phyloP scores from a whole-genome alignment of 169 alveolate species.

The Ichthyophthirius multifiliis region DNA sequence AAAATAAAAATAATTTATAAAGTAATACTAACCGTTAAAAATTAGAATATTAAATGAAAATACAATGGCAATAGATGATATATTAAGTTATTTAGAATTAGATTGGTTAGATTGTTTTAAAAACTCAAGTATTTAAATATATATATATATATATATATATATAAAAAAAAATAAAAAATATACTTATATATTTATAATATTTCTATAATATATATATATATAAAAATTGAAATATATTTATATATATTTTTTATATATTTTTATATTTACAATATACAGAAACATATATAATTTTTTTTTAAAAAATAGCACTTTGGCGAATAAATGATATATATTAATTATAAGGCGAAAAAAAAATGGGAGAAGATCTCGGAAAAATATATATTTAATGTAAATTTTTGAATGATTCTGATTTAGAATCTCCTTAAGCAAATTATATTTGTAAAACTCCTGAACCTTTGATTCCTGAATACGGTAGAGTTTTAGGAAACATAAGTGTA shows the following conservation, averaged over 20 bases:
- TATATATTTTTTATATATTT: no score
- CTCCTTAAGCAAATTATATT: background rate
- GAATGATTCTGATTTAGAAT: background rate
- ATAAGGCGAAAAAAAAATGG: background rate
- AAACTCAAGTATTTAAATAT: slow-evolving; percentile 9
- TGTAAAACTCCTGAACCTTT: slow-evolving; percentile 12
- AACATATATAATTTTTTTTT: background rate
- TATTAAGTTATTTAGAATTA: background rate
- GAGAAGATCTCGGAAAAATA: slow-evolving; percentile 12
- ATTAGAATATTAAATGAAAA: slow-evolving; percentile 14
- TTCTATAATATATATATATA: no score
- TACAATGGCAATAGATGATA: slow-evolving; percentile 19
- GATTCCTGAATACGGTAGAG: slow-evolving; percentile 18
- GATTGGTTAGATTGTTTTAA: slow-evolving; percentile 46
- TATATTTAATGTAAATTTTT: slow-evolving; percentile 19
- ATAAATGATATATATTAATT: slow-evolving; percentile 9
- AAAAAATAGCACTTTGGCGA: slow-evolving; percentile 19
- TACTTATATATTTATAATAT: no score
- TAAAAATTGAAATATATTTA: no score
- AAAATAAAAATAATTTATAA: background rate
- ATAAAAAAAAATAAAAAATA: no score
- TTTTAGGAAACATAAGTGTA: background rate
- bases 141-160: background rate
- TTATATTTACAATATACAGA: background rate
- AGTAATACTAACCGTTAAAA: slow-evolving; percentile 14